Conservation (phyloP, 2,329 filamentous ascomycete species). For the Fusarium globosum region DNA sequence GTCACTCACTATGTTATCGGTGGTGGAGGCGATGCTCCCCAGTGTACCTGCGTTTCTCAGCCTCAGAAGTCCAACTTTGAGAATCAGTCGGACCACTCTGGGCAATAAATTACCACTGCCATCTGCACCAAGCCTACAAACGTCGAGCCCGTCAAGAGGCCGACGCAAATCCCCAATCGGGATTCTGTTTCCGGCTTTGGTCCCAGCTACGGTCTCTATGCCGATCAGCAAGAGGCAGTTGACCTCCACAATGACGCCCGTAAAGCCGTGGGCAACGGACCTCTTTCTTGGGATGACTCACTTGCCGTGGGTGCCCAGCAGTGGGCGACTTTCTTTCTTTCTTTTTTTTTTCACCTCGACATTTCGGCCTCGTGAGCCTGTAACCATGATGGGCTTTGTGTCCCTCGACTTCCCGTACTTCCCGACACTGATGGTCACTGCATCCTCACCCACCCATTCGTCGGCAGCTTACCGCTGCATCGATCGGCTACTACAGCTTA, state of each 20-base stretch:
- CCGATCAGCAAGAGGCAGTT: background rate
- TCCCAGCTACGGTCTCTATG: background rate
- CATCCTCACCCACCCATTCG: no score
- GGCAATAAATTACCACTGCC: background rate
- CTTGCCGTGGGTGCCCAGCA: background rate
- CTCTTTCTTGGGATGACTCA: background rate
- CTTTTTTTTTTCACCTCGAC: no score
- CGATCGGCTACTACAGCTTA: no score
- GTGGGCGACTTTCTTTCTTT: background rate
- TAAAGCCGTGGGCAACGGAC: background rate
- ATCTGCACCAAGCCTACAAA: background rate
- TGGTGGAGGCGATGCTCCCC: background rate
- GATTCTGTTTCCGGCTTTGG: background rate
- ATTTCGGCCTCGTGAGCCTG: no score
- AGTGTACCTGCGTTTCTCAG: background rate
- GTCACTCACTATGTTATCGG: background rate
- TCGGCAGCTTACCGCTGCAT: no score
- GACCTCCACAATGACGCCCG: background rate
- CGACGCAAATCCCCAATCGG: fast-evolving
- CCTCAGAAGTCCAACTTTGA: background rate
- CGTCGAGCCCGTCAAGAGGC: background rate
- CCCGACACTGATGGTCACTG: no score
- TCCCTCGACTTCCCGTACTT: no score
- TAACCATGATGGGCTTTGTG: no score
- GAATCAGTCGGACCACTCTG: background rate